A percentile compares a stretch with the other conserved stretches of the same genome.
phyloP scores from a whole-genome alignment of 441 rosid species.

The Arabidopsis hybrid region DNA sequence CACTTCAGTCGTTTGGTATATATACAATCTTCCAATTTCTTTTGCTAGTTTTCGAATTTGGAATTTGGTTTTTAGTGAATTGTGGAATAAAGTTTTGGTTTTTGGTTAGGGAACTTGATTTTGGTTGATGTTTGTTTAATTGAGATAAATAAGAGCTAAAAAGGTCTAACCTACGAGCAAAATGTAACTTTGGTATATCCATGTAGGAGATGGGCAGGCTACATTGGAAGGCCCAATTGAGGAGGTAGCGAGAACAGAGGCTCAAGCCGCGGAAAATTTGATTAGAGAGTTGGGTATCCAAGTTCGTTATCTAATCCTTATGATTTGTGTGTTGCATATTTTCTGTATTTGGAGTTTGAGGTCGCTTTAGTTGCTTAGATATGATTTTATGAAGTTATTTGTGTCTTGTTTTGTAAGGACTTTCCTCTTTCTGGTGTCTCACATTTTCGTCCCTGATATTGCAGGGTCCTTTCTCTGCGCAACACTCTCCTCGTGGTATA shows the following conservation, averaged over 20 bases:
- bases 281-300: slow-evolving; percentile 78
- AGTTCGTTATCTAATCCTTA: slow-evolving; percentile 55
- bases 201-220: slow-evolving; percentile 63
- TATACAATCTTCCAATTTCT: slow-evolving; percentile 16
- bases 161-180: slow-evolving; percentile 11
- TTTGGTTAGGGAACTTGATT: slow-evolving; percentile 14
- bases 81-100: neutral
- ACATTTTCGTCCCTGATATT: slow-evolving; percentile 24
- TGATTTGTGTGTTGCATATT: neutral
- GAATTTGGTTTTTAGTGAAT: neutral
- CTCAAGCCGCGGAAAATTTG: slow-evolving; percentile 77
- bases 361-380: neutral
- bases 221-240: slow-evolving; percentile 89
- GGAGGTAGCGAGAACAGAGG: slow-evolving; percentile 80
- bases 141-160: neutral
- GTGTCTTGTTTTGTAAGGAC: slow-evolving; percentile 13
- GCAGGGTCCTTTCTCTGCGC: slow-evolving; percentile 84
- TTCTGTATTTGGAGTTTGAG: neutral
- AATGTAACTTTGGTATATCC: slow-evolving; percentile 21
- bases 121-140: neutral
- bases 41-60: neutral
- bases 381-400: neutral
- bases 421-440: slow-evolving; percentile 11
- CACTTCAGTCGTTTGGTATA: slow-evolving; percentile 53
- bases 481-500: slow-evolving; percentile 89